Base-by-base conservation (phyloP, 2,329 filamentous ascomycete species). In the Didymellaceae sp. region DNA sequence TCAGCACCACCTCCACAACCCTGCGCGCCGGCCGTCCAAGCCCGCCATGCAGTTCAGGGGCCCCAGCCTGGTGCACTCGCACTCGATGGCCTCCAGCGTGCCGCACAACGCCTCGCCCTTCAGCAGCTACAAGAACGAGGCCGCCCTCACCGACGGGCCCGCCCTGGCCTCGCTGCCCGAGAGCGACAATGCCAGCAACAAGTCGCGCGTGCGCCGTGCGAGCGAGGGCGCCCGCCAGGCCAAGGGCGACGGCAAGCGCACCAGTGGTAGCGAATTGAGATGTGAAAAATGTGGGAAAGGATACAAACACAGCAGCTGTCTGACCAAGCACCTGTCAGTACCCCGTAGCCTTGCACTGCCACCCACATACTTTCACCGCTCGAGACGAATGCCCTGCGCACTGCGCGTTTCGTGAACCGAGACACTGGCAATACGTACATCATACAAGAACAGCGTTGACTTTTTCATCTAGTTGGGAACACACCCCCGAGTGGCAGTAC, bases 301-400 rank as follows among this genome's bases (percentile, higher is more conserved):
- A 78, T 99, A 99, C 86, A 99, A 99, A 86, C 94, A 99, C 84
- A 96, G 92, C 86, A 97, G 94, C 82, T 99, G 94, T 86, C 86
- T 99, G 82, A 95, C 90, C 75, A 99, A 97, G 86, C 94, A 99
- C 87, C 88, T 97, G 94, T 97, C 87, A 85, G 94, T 96, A 82
- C 80, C 82, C 86, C 82, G 80, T 72, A 74, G 70, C 71, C 63
- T 53, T 59, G 45, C 50, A 54, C 54, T 67, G 66, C 62, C 68
- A 71, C 69, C 71, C 75, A 73, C 72, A 74, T 67, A 71, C 66
- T 71, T 73, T 73, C 71, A 74, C 65, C 63, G 55, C 65, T 71
- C 70, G 59, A 61, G 62, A 65, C 69, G 68, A 72, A 70, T 71
- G 63, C 71, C 71, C 68, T 72, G 58, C 41, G 26, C 26, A 8